Evolutionary conservation across 352 stramenopile species (phyloP).

Genomic region (Chrysophaeum taylorii): DNA sequence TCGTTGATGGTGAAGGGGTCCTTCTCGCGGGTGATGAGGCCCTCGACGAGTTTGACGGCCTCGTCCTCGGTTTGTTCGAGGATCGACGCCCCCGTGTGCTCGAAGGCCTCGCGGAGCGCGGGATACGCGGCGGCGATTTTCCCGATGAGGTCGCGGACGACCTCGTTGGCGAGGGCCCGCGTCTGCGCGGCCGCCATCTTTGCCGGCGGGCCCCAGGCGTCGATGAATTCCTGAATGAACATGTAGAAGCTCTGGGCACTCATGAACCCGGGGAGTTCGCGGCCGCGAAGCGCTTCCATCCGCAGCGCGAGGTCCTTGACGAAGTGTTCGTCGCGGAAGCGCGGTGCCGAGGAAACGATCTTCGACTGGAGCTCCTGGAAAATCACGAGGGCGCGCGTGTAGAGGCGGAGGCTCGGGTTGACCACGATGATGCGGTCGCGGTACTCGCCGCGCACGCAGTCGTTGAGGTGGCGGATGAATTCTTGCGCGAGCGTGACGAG

Average conservation of each 20-base stretch:
- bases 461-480: slow-evolving; percentile 32
- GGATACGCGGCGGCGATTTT: slow-evolving; percentile 33
- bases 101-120: slow-evolving; percentile 26
- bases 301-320: slow-evolving; percentile 27
- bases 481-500: slow-evolving; percentile 33
- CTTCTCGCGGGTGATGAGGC: slow-evolving; percentile 33
- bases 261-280: slow-evolving; percentile 44
- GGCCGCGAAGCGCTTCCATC: slow-evolving; percentile 34
- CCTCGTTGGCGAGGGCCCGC: slow-evolving; percentile 28
- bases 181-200: slow-evolving; percentile 22
- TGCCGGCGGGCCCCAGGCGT: background rate
- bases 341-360: slow-evolving; percentile 8
- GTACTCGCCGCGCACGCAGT: slow-evolving; percentile 32
- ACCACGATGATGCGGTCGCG: slow-evolving; percentile 31
- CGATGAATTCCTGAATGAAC: slow-evolving; percentile 15
- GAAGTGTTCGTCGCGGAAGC: slow-evolving; percentile 33
- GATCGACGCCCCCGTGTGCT: slow-evolving; percentile 12
- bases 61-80: slow-evolving; percentile 24
- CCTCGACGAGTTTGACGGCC: slow-evolving; percentile 24
- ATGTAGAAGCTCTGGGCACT: slow-evolving; percentile 25
- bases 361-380: slow-evolving; percentile 20
- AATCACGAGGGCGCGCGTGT: slow-evolving; percentile 29
- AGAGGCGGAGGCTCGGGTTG: slow-evolving; percentile 30
- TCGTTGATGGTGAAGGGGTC: slow-evolving; percentile 40
- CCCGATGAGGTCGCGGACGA: slow-evolving; percentile 27